A percentile compares a stretch with the other conserved stretches of the same genome.
phyloP scores from a whole-genome alignment of 177 flowering plant species.

The Tripterygium wilfordii region DNA sequence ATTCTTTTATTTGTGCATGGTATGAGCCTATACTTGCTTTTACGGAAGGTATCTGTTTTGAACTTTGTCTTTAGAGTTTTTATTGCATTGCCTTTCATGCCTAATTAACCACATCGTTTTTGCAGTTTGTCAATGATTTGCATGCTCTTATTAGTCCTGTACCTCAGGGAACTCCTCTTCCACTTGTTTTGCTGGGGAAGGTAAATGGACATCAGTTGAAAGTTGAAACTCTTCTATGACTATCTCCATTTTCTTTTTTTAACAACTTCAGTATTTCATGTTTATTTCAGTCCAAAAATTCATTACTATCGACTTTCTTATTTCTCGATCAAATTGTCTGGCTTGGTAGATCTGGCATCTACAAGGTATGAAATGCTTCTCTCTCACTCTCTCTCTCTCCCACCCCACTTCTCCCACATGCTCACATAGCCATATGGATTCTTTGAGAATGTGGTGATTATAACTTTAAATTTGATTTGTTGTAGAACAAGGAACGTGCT shows the following conservation, averaged over 20 bases:
- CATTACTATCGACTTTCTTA: conserved; percentile 86
- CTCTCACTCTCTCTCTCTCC: too few relatives aligned
- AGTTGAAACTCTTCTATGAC: too few relatives aligned
- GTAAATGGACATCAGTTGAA: conserved; percentile 20
- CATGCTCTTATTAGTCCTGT: conserved; percentile 84
- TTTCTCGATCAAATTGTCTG: conserved; percentile 96
- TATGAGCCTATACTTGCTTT: too few relatives aligned
- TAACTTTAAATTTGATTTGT: conserved; percentile 3
- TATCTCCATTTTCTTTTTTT: too few relatives aligned
- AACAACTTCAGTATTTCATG: neutral
- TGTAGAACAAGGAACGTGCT: conserved; percentile 80
- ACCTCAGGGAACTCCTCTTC: conserved; percentile 88
- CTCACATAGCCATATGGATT: too few relatives aligned
- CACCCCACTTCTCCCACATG: too few relatives aligned
- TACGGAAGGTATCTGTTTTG: too few relatives aligned
- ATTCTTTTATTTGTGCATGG: too few relatives aligned
- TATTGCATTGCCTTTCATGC: neutral
- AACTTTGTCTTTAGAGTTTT: neutral
- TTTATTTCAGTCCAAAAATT: conserved; percentile 83
- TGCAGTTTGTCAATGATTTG: conserved; percentile 95
- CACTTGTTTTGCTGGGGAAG: conserved; percentile 86
- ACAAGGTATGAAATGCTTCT: conserved; percentile 50
- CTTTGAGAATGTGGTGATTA: too few relatives aligned
- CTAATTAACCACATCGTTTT: too few relatives aligned
- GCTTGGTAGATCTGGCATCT: conserved; percentile 95